Base-by-base conservation (phyloP, 768 basidiomycete genomes). In the Tubosaeta sp. region DNA sequence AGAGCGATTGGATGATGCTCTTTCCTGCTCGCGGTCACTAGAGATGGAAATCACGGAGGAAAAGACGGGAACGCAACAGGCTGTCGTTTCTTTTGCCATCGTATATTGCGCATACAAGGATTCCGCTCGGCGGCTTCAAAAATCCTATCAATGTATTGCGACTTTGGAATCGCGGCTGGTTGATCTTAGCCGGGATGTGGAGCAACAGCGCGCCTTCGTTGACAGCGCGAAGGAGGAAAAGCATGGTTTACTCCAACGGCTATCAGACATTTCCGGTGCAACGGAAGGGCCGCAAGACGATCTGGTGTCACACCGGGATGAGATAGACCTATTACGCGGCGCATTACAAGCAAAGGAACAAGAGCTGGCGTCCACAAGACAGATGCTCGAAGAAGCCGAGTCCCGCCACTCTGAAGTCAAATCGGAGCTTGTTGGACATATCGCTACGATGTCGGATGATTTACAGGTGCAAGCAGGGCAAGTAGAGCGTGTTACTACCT, bases 311-410 rank as follows among this genome's bases (percentile, higher is more conserved):
- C 16, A 31, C 21, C 44, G 63, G 46, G 61, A 68, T 36, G 62
- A 69, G 31, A 61, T 67, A 46, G 73, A 77, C 41, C 59, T 69
- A 19, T 50, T 80, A 21, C 71, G 71, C 44, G 57, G 59, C 16
- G 74, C 63, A 34, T 65, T 79, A n/a, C 59, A 64, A 9, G 63
- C 71, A 27, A 68, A 62, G 27, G 63, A 63, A 35, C 62, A 59
- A 40, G 64, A 73, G 18, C 53, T 79, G 27, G 64, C 69, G 34
- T 63, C 70, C 30, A 61, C 74, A 11, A 69, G 65, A 51, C 63
- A 62, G 13, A 61, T 63, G 8, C 63, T 72, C 36, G 59, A 66
- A 29, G 69, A 71, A 9, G 60, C 64, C n/a, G 64, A 67, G 45
- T 63, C 54, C n/a, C 58, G 71, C 18, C 69, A 74, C 48, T 58